Base-by-base conservation (phyloP, 2,329 filamentous ascomycete genomes). In the Aspergillus unguis region DNA sequence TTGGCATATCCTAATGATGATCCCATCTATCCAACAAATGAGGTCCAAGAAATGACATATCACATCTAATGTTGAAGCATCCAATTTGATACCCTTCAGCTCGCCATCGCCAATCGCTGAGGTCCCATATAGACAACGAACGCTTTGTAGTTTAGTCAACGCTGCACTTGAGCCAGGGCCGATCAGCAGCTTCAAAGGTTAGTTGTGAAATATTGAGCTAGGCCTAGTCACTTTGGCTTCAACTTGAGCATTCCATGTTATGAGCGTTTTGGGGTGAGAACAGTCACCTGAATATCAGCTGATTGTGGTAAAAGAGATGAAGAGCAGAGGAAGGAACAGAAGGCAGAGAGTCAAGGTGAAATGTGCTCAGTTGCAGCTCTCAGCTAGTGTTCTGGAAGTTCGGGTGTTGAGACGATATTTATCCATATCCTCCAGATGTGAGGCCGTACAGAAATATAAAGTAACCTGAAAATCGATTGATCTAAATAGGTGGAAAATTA, bases 111-210 rank as follows among this genome's bases (percentile, higher is more conserved):
- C 17, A 17, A 17, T 17, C 17, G 17, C 17, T 17, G 17, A 9
- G 40, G 40, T 8, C 51, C 51, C 46, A 53, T 49, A 28, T 44
- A 44, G 3, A 32, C 33, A 17, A 46, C 51, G 1, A 53, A 25
- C 8, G 45, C 41, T 4, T 49, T 41, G 35, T 53, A 53, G 8
- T 53, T 32, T 5, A 53, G 44, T 33, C 6, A 17, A 27, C 35
- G 45, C 35, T 44, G 29, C 9, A 53, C 10, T 26, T 53, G 51
- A 3, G 40, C 36, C 6, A 53, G 31, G 26, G 3, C 51, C 51
- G n/a, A 53, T 28, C 9, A 53, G 44, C 9, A 53, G 42, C 51
- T 53, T 43, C 31, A 31, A 23, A 41, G 23, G 35, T 49, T 25
- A 49, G 28, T 29, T 29, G 2, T 11, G n/a, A 4, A n/a, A 31